Base-by-base conservation (phyloP, 352 stramenopile species). In the Peronospora destructor region DNA sequence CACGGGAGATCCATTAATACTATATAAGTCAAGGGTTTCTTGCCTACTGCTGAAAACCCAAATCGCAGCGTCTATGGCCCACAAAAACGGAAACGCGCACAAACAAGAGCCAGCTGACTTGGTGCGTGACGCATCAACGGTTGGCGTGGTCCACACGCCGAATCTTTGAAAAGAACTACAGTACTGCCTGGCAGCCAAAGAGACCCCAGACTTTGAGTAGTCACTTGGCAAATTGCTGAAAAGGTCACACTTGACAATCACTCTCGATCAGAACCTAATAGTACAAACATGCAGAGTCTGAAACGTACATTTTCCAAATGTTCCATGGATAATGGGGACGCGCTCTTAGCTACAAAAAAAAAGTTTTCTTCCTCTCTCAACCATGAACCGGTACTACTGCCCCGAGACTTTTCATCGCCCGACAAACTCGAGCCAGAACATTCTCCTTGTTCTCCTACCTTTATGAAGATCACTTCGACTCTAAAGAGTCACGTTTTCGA, bases 251-350 rank as follows among this genome's bases (percentile, higher is more conserved):
- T 33, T 51, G 45, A 56, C 40, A 11, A 25, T 29, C 52, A 35
- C 10, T 54, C 25, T 7, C 47, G 47, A 23, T 25, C 19, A 34
- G 8, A 37, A 32, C 30, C 12, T 21, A 4, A 30, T 12, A 40
- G 4, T 33, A 5, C 13, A 16, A 39, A 59, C 55, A 52, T 55
- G 21, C 53, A 59, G 28, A 59, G 53, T 37, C 74, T 88, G 40
- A 88, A 88, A 59, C 74, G 76, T 50, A 88, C 76, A 17, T 85
- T 88, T 61, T 88, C 76, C 51, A 85, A 88, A 62, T 88, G 74
- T 48, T 73, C 68, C 21, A 75, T 87, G 59, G 66, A 76, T 49
- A 53, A 42, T 21, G 56, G 43, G 17, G 66, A 50, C 41, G 51
- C 49, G 0, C 38, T 44, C 35, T 38, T 68, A 32, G 61, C 60